Evolutionary conservation across 2,329 filamentous ascomycete genomes (phyloP), one percentile per base, ranked within the genome.

Genomic region (Fusarium brachygibbosum): DNA sequence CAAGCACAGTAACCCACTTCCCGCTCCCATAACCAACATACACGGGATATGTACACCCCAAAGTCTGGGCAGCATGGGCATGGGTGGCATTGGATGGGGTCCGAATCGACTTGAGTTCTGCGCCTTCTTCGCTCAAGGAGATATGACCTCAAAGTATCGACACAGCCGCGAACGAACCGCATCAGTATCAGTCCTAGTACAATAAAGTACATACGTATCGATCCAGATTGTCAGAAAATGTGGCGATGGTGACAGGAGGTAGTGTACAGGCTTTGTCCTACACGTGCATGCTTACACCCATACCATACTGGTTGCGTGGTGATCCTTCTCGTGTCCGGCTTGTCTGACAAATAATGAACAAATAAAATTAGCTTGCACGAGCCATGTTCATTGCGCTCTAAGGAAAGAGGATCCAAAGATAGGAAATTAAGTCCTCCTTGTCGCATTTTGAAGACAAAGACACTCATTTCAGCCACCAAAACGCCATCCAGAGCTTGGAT

Each of bases 11-110:
- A 57, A 35, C 38, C 41, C 37, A 44, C 25, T 42, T 41, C 16
- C 31, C 17, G 32, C 40, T 41, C 17, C 35, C 46, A 49, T 55
- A 42, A 51, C 34, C 21, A 50, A n/a, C 45, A 57, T 38, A 58
- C 57, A 63, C 17, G 25, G 45, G 44, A 51, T 51, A 6, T 38
- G 37, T 21, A 60, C 57, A 44, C 34, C 48, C 35, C 48, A 51
- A 54, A 34, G 37, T 28, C 49, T 44, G 21, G 40, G 32, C n/a
- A 35, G 12, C 19, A 40, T 40, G 40, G 23, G 40, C 60, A 66
- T 57, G 67, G 66, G 37, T 61, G 38, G 53, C 58, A 57, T 60
- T 71, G 60, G 63, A 48, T 37, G 19, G n/a, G 37, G 40, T 40
- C 45, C 54, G 42, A 31, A 44, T 45, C 44, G 38, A 60, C 42